phyloP scores from a whole-genome alignment of 164 flowering plant species.

The Pachysandra terminalis region DNA sequence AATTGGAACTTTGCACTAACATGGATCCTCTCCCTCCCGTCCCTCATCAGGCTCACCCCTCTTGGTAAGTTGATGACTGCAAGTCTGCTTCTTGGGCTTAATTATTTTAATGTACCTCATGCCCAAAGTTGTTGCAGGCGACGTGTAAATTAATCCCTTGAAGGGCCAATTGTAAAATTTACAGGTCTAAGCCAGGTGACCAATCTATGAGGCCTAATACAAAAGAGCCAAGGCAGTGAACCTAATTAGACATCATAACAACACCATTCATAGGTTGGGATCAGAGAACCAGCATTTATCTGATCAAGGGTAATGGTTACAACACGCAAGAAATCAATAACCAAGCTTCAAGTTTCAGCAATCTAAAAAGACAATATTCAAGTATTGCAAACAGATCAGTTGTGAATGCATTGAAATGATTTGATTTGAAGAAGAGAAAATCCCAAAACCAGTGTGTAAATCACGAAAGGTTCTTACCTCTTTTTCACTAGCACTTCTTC shows the following conservation, averaged over 20 bases:
- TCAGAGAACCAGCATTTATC: neutral
- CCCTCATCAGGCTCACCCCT: neutral
- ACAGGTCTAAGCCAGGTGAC: neutral
- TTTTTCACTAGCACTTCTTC: conserved; percentile 89
- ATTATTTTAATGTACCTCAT: neutral
- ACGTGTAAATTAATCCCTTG: neutral
- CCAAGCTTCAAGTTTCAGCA: neutral
- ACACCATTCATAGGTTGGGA: neutral
- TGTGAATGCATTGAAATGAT: neutral
- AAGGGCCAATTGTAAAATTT: neutral
- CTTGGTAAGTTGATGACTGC: neutral
- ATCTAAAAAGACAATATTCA: neutral
- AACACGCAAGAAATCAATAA: neutral
- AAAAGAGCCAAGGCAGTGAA: neutral
- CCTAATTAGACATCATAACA: neutral
- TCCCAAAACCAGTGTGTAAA: neutral
- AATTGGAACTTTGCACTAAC: neutral
- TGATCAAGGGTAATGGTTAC: neutral
- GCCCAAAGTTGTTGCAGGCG: neutral
- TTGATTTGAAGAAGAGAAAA: neutral
- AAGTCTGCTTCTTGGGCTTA: neutral
- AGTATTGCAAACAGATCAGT: neutral
- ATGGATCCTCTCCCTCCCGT: neutral
- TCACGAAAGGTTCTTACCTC: conserved; percentile 48
- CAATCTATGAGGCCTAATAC: neutral